Evolutionary conservation across 1,284 basidiomycete species (phyloP), one percentile per base, ranked within the genome.

Genomic region (Pyrrhoderma noxium): DNA sequence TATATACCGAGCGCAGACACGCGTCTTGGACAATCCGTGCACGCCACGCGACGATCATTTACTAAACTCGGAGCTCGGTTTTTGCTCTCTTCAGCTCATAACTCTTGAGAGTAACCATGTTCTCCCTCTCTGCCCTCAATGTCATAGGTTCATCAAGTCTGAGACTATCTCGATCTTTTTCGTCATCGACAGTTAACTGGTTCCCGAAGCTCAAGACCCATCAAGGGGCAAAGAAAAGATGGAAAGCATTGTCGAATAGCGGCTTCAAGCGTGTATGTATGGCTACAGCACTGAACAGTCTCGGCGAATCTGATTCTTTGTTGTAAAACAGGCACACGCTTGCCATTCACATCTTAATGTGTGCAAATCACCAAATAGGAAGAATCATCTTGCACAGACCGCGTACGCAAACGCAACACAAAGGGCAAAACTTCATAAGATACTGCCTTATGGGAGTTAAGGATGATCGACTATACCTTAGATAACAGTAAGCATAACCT

Each of bases 191-290:
- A 19, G 50, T 70, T 9, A 58, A 60, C 42, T 67, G 70, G 53
- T 76, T 76, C 47, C 80, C 80, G 48, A 89, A 89, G 67, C 68
- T 89, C 58, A 89, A 89, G 65, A 77, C 82, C 0, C 85, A 89
- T 64, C 80, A 76, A 3, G 87, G 86, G 8, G 76, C 86, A n/a
- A 89, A 88, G 70, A 89, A 89, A 66, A 70, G 86, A 58, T 89
- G 85, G 85, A 71, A 76, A 56, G 80, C 82, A 1, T 67, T 89
- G 36, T 74, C 76, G 14, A 80, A 76, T 21, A 80, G 84, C 27
- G 63, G 71, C n/a, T 89, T 89, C 71, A 89, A 89, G 72, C 82
- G 87, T 55, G 86, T 89, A 59, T 45, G 80, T 67, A 8, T 18
- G 54, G n/a, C n/a, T n/a, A n/a, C 57, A 45, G 45, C 35, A 36